phyloP scores from a whole-genome alignment of 169 alveolate species.

The Eimeria acervulina region DNA sequence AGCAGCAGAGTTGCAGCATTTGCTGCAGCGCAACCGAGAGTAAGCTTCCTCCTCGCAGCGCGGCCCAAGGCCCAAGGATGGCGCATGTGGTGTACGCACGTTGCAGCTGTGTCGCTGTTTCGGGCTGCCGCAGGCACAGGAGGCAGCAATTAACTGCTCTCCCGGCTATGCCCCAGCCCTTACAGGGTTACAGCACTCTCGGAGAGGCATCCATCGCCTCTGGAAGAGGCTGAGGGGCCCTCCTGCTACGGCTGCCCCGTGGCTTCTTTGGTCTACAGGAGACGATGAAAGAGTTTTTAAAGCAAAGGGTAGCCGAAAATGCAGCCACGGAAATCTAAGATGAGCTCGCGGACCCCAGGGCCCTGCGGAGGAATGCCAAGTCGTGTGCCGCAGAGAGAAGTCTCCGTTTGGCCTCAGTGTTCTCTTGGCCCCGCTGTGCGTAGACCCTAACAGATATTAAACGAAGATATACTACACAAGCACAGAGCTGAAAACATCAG shows the following conservation, averaged over 20 bases:
- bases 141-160: not conserved
- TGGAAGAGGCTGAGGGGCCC: not conserved
- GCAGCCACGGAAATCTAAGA: too few species aligned
- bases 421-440: not conserved
- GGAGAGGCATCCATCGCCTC: not conserved
- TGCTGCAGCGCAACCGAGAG: not conserved
- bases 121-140: not conserved
- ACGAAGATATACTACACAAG: not conserved
- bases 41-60: not conserved
- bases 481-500: not conserved
- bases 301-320: too few species aligned
- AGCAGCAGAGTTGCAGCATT: not conserved
- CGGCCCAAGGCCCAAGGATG: not conserved
- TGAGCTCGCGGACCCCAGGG: too few species aligned
- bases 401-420: not conserved
- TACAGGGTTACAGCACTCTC: not conserved
- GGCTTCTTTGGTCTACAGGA: too few species aligned
- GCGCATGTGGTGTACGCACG: not conserved
- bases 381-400: not conserved
- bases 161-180: constrained; percentile 1
- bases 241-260: too few species aligned
- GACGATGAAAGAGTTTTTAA: not conserved
- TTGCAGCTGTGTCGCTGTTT: not conserved
- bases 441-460: too few species aligned
- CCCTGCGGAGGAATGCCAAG: too few species aligned